A percentile compares a stretch with the other conserved stretches of the same genome.
These are phyloP conservation scores for Clarireedia hainanense DNA, from an alignment of 2,329 filamentous ascomycete species.

Conservation along the genomic window DNA sequence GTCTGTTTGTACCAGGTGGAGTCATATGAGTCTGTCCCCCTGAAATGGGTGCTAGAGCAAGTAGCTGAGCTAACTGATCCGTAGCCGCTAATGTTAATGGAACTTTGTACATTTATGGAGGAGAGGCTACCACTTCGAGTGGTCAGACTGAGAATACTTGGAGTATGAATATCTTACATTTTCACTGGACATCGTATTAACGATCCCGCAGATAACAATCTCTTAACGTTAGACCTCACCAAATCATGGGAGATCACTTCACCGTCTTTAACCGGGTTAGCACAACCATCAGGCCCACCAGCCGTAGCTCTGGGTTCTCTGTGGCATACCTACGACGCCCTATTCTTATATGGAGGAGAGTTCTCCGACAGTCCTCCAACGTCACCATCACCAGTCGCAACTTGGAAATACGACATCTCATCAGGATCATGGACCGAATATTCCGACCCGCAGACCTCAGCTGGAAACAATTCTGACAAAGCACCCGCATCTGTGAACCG, in stretches of 20 bases:
- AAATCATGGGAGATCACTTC: slow-evolving; percentile 61
- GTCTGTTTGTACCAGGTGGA: slow-evolving; percentile 57
- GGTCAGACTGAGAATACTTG: slow-evolving; percentile 57
- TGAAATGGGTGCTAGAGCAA: background rate
- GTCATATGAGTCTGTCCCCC: slow-evolving; percentile 44
- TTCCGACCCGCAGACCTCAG: slow-evolving; percentile 50
- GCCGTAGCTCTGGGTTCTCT: slow-evolving; percentile 66
- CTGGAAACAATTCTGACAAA: slow-evolving; percentile 53
- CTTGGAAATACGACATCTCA: slow-evolving; percentile 63
- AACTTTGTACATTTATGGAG: slow-evolving; percentile 70
- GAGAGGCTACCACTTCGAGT: slow-evolving; percentile 49
- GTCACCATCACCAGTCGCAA: slow-evolving; percentile 49
- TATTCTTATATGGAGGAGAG: slow-evolving; percentile 69
- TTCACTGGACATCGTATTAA: background rate
- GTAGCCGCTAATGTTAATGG: slow-evolving; percentile 60
- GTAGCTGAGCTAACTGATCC: background rate
- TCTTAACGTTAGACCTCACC: slow-evolving; percentile 63
- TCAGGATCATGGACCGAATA: slow-evolving; percentile 56
- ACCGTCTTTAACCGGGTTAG: slow-evolving; percentile 54
- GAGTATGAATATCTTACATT: slow-evolving; percentile 42
- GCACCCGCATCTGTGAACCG: slow-evolving; percentile 53
- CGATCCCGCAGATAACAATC: slow-evolving; percentile 54
- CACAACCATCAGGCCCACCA: slow-evolving; percentile 60
- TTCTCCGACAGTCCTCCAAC: slow-evolving; percentile 56
- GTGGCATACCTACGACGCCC: slow-evolving; percentile 62